Conservation (phyloP, 108 stramenopile genomes). For the Skeletonema tropicum region DNA sequence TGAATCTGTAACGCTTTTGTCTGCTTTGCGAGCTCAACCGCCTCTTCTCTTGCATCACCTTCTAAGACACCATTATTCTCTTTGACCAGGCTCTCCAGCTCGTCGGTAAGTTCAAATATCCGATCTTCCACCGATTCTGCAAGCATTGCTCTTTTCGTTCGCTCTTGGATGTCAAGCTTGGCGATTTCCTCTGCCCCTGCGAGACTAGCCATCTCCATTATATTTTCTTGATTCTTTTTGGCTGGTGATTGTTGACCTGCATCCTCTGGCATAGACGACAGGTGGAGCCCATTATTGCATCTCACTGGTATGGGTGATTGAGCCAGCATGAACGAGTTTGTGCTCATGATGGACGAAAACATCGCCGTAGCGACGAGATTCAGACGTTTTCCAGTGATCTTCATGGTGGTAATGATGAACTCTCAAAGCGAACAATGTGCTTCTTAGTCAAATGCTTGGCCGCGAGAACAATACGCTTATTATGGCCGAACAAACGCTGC, state of each 20-base stretch:
- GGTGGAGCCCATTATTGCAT: background rate
- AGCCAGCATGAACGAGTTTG: background rate
- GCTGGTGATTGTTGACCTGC: slow-evolving; percentile 5
- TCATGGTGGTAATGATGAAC: background rate
- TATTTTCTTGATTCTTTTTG: slow-evolving; percentile 23
- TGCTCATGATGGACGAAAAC: background rate
- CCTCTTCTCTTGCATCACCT: slow-evolving; percentile 39
- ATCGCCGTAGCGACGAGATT: background rate
- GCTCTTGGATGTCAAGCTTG: slow-evolving; percentile 36
- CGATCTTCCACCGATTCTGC: slow-evolving; percentile 65
- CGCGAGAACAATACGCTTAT: no score
- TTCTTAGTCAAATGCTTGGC: background rate
- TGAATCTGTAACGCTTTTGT: slow-evolving; percentile 55
- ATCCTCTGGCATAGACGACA: background rate
- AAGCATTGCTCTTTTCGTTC: slow-evolving; percentile 64
- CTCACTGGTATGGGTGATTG: background rate
- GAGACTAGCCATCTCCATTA: slow-evolving; percentile 27
- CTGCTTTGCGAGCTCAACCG: slow-evolving; percentile 41
- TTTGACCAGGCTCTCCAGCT: slow-evolving; percentile 39
- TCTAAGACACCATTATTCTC: slow-evolving; percentile 25
- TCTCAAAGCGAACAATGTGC: background rate
- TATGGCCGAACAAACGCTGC: no score
- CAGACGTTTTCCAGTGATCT: background rate
- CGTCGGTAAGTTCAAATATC: slow-evolving; percentile 52
- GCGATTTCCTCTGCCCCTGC: slow-evolving; percentile 28